Percentiles rank a stretch among this genome's conserved stretches.
phyloP scores from a whole-genome alignment of 2,329 filamentous ascomycete genomes.

The Aotearoamyces nothofagi region DNA sequence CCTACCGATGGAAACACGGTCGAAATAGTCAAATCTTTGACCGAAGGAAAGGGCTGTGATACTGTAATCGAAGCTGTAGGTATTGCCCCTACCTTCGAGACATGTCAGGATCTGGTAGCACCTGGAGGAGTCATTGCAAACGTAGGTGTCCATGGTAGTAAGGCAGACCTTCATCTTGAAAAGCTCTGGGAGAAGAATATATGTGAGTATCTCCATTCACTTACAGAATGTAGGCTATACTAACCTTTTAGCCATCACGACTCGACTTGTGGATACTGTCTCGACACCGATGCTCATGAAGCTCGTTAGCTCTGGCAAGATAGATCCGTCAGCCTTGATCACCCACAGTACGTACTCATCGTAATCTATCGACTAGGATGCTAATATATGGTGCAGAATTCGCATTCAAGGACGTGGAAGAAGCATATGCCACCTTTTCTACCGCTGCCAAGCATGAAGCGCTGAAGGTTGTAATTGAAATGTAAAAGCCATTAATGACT shows the following conservation, averaged over 20 bases:
- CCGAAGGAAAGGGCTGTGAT: slow-evolving; percentile 36
- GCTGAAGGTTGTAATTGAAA: slow-evolving; percentile 27
- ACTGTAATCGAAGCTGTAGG: slow-evolving; percentile 43
- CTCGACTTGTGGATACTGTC: slow-evolving; percentile 29
- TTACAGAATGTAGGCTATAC: too few relatives aligned
- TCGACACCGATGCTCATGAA: slow-evolving; percentile 33
- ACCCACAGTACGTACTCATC: slow-evolving; percentile 26
- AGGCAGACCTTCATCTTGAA: slow-evolving; percentile 34
- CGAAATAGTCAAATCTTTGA: slow-evolving; percentile 25
- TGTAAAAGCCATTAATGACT: neutral
- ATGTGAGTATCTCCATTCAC: slow-evolving; percentile 20
- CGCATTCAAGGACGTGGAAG: slow-evolving; percentile 25
- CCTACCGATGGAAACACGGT: slow-evolving; percentile 21
- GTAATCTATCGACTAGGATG: too few relatives aligned
- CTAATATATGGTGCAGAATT: slow-evolving; percentile 22
- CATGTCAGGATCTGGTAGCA: slow-evolving; percentile 36
- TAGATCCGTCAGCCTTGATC: slow-evolving; percentile 27
- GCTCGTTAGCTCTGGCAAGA: slow-evolving; percentile 24
- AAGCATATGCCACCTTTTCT: slow-evolving; percentile 28
- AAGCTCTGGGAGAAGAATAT: slow-evolving; percentile 39
- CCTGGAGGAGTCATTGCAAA: slow-evolving; percentile 39
- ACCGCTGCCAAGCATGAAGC: slow-evolving; percentile 25
- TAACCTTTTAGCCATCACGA: slow-evolving; percentile 28
- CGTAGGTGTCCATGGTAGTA: slow-evolving; percentile 40
- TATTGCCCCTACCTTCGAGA: slow-evolving; percentile 33